phyloP scores from a whole-genome alignment of 768 basidiomycete species.

The Tulasnella sp. region DNA sequence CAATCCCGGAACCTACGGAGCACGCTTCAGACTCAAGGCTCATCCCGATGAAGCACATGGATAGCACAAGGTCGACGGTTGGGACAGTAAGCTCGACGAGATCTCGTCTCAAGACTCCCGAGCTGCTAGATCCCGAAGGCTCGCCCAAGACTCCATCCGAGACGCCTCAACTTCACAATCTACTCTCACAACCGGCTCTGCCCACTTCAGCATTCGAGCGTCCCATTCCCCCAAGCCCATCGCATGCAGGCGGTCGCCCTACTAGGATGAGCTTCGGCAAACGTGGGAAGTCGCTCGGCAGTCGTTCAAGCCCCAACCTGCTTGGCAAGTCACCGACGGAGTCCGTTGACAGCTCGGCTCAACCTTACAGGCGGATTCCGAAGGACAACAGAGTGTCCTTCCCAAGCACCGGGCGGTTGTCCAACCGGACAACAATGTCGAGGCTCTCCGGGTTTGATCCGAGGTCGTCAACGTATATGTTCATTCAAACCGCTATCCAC shows the following conservation, averaged over 20 bases:
- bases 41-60: too few relatives aligned
- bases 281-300: neutral
- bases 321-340: neutral
- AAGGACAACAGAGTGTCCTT: neutral
- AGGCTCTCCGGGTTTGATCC: constrained; percentile 15
- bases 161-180: neutral
- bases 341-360: neutral
- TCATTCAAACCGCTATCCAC: constrained; percentile 20
- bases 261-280: neutral
- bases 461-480: constrained; percentile 19
- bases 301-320: neutral
- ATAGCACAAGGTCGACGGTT: too few relatives aligned
- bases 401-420: neutral
- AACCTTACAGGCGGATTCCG: neutral
- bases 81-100: too few relatives aligned
- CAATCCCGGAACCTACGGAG: too few relatives aligned
- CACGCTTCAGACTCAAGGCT: too few relatives aligned
- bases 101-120: too few relatives aligned
- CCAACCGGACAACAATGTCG: neutral
- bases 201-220: neutral
- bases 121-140: too few relatives aligned
- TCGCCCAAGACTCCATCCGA: too few relatives aligned
- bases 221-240: neutral
- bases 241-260: neutral
- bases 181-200: neutral